Evolutionary conservation across 23 red algal genomes (phyloP).

Genomic region (Cyanidiococcus yangmingshanensis): DNA sequence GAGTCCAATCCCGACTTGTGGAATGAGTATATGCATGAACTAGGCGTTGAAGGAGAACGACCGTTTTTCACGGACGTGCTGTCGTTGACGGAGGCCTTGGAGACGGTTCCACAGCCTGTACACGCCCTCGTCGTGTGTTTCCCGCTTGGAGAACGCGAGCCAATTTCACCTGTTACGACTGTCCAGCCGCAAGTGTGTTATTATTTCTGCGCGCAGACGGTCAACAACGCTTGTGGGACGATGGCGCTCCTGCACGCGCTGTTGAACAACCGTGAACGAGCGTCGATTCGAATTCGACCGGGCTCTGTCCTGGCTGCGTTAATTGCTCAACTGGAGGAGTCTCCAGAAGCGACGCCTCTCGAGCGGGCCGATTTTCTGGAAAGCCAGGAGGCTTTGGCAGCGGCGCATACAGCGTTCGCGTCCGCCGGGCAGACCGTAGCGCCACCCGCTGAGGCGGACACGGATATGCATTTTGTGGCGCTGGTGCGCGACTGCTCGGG

Average conservation of each 20-base stretch:
- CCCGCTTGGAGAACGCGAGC: slow-evolving; percentile 34
- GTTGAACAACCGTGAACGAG: slow-evolving; percentile 31
- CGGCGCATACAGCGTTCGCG: slow-evolving; percentile 35
- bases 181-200: neutral
- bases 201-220: slow-evolving; percentile 66
- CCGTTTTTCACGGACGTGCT: slow-evolving; percentile 60
- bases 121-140: slow-evolving; percentile 77
- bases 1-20: slow-evolving; percentile 86
- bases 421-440: slow-evolving; percentile 65
- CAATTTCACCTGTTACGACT: neutral
- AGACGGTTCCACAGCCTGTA: slow-evolving; percentile 64
- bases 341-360: slow-evolving; percentile 29
- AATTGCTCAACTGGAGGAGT: neutral
- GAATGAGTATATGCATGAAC: slow-evolving; percentile 42
- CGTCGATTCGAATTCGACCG: slow-evolving; percentile 22
- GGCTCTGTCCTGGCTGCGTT: slow-evolving; percentile 59
- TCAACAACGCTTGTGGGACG: slow-evolving; percentile 93
- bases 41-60: slow-evolving; percentile 44
- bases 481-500: slow-evolving; percentile 34
- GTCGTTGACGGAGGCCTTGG: slow-evolving; percentile 46
- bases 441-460: slow-evolving; percentile 40
- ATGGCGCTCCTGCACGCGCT: slow-evolving; percentile 84
- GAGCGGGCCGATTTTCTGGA: slow-evolving; percentile 55
- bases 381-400: slow-evolving; percentile 43
- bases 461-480: slow-evolving; percentile 77